Evolutionary conservation across 139 green algal genomes (phyloP), one percentile per base, ranked within the genome.

Genomic region (Protoeuglena noctilucae): DNA sequence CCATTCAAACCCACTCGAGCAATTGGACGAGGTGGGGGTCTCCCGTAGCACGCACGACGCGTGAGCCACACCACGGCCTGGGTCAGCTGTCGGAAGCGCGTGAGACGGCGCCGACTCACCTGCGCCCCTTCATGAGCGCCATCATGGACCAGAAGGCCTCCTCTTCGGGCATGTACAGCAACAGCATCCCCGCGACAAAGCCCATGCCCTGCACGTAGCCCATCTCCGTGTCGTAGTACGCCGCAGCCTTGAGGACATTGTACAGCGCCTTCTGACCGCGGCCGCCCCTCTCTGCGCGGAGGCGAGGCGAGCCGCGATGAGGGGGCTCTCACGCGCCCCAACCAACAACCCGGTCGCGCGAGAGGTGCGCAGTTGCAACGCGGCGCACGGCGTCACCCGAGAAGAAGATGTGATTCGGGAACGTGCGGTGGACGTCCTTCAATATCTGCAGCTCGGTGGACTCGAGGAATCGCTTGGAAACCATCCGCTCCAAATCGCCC

Each of bases 201-300:
- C 83, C 81, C 84, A 94, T 93, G 57, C 84, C 84, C 65, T 94
- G 82, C 52, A 91, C 81, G 48, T 94, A 93, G 1, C 84, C 83
- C 29, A 91, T 71, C 71, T 64, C 45, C 9, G 48, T 51, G 56
- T 82, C 66, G 57, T 75, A 72, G 2, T 69, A 46, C 5, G 56
- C 62, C 53, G 76, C 82, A 0, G 78, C 77, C 25, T 78, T 75
- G 40, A 94, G 71, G 30, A 94, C 81, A 31, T 87, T 78, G 67
- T 80, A 94, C 26, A 94, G 72, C 19, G 73, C 74, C 12, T 68
- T 56, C 65, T 94, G 84, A 0, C 84, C 84, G 0, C 74, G 74
- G 1, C 84, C 70, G 43, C 75, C 51, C 16, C 58, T 45, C 31
- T 73, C 57, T 16, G 23, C n/a, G 34, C 34, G 34, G 34, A 45